A percentile compares a stretch with the other conserved stretches of the same genome.
Evolutionary conservation across 1,284 basidiomycete species (phyloP).

Genomic region (Mixia osmundae): DNA sequence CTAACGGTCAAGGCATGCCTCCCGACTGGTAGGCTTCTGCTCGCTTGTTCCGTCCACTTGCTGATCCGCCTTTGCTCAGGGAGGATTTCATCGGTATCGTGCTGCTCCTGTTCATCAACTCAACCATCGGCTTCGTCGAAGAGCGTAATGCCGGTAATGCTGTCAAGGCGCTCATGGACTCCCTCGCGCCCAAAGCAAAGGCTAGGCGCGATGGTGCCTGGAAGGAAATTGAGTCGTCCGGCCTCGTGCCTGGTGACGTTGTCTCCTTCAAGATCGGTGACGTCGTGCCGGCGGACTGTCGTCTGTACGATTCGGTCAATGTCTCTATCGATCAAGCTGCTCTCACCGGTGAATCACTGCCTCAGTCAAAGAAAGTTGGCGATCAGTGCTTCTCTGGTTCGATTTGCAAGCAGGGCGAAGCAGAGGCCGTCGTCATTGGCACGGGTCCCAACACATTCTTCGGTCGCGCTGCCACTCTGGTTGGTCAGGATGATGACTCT

Average conservation of each 20-base stretch:
- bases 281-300: slow-evolving; percentile 51
- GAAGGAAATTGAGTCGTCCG: slow-evolving; percentile 74
- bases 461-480: slow-evolving; percentile 54
- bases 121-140: slow-evolving; percentile 92
- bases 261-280: slow-evolving; percentile 81
- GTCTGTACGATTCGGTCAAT: slow-evolving; percentile 82
- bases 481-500: slow-evolving; percentile 85
- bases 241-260: slow-evolving; percentile 82
- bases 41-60: too few species aligned
- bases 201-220: slow-evolving; percentile 62
- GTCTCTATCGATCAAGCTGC: slow-evolving; percentile 66
- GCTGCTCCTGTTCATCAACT: slow-evolving; percentile 78
- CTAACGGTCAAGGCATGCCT: slow-evolving; percentile 48
- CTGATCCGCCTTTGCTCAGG: slow-evolving; percentile 90
- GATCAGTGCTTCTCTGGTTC: slow-evolving; percentile 94
- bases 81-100: slow-evolving; percentile 93
- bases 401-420: slow-evolving; percentile 91
- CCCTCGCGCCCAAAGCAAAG: slow-evolving; percentile 87
- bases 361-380: slow-evolving; percentile 64
- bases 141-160: slow-evolving; percentile 92
- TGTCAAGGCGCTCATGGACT: slow-evolving; percentile 97
- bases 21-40: too few species aligned
- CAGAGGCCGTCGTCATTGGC: slow-evolving; percentile 87
- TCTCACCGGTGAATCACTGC: slow-evolving; percentile 84
- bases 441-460: slow-evolving; percentile 46